Evolutionary conservation across 805 yeast genomes (phyloP).

Genomic region (Wickerhamiella azyma): DNA sequence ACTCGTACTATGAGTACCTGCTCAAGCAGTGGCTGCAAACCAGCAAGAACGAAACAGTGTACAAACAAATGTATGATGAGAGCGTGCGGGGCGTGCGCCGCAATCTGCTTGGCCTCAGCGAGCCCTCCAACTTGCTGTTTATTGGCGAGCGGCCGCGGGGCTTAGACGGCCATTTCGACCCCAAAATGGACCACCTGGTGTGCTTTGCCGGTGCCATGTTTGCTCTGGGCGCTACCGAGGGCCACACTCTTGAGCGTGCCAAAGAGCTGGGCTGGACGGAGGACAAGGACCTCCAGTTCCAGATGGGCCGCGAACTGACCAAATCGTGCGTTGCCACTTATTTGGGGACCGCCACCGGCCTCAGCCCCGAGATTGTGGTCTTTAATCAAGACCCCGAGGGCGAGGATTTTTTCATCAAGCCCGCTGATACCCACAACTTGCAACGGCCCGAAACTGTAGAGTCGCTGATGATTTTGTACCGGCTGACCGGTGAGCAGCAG

Average conservation of each 20-base stretch:
- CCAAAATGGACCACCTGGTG: slow-evolving; percentile 32
- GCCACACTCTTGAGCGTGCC: slow-evolving; percentile 27
- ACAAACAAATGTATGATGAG: slow-evolving; percentile 16
- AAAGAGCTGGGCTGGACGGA: slow-evolving; percentile 19
- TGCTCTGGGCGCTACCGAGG: slow-evolving; percentile 29
- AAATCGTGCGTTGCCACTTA: slow-evolving; percentile 30
- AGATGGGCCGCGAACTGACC: slow-evolving; percentile 29
- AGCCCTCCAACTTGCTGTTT: slow-evolving; percentile 30
- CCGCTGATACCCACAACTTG: slow-evolving; percentile 63
- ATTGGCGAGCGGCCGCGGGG: slow-evolving; percentile 17
- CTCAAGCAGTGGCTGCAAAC: slow-evolving; percentile 36
- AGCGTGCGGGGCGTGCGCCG: slow-evolving; percentile 30
- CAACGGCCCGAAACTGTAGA: slow-evolving; percentile 61
- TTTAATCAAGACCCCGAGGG: slow-evolving; percentile 44
- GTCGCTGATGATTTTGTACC: slow-evolving; percentile 42
- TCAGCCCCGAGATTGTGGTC: slow-evolving; percentile 78
- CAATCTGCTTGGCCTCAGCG: slow-evolving; percentile 30
- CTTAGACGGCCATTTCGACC: slow-evolving; percentile 18
- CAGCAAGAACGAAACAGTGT: slow-evolving; percentile 27
- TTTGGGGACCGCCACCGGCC: slow-evolving; percentile 51
- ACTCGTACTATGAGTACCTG: slow-evolving; percentile 40
- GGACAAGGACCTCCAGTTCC: slow-evolving; percentile 31
- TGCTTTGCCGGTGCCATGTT: slow-evolving; percentile 45
- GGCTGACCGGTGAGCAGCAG: slow-evolving; percentile 44
- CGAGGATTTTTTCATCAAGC: slow-evolving; percentile 30